Base-by-base conservation (phyloP, 768 basidiomycete species). In the Tricholomella constricta region DNA sequence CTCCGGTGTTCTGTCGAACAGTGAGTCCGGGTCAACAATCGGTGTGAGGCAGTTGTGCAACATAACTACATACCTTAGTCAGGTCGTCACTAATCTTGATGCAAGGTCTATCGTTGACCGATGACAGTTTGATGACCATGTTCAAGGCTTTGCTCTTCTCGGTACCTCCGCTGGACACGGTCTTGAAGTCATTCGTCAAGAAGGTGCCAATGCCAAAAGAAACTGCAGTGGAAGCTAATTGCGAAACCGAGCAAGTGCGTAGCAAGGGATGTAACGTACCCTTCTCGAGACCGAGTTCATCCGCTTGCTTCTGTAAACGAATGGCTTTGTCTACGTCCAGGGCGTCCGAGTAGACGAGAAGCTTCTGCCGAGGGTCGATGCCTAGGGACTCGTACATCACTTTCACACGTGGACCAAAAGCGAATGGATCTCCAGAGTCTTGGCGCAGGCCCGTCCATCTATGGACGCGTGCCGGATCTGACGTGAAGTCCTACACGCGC, bases 21-120 rank as follows among this genome's bases (percentile, higher is more conserved):
- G 23, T 36, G n/a, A 10, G 47, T 26, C 31, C 20, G 23, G 27
- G 32, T 17, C 4, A 29, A 41, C 2, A 29, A 41, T 9, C 15
- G 45, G 52, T 47, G 19, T 4, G 41, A 17, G 36, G 20, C 20
- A 4, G n/a, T n/a, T n/a, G n/a, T n/a, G n/a, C n/a, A 59, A 42
- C 10, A 52, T 26, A 8, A 25, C 25, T n/a, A 52, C 64, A 38
- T 56, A 77, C 80, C 83, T 98, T 99, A 8, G 76, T 86, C 49
- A 87, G 65, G 63, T 98, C 95, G 68, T 98, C 97, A 50, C 92
- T 94, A 61, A 99, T 84, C 72, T 99, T 98, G 60, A 98, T 83
- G 59, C 94, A 96, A 1, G 86, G 83, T 51, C 76, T 76, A 9
- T 79, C 81, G 62, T 91, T 76, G 11, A 97, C 86, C 40, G 82